phyloP scores from a whole-genome alignment of 768 basidiomycete species.

The Russula sp. region DNA sequence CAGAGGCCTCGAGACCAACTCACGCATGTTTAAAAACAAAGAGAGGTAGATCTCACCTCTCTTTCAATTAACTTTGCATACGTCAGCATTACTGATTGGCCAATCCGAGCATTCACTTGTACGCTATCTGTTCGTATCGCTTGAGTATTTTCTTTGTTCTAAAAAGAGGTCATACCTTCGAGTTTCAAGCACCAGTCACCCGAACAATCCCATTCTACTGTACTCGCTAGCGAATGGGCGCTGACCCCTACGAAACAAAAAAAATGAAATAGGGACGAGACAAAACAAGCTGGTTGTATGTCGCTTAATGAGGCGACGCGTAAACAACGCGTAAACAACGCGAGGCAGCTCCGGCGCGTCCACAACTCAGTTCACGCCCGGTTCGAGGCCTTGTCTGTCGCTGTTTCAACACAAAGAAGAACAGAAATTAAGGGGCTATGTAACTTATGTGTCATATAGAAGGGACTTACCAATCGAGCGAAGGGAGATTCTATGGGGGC shows the following conservation, averaged over 20 bases:
- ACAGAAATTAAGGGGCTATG: too few relatives aligned
- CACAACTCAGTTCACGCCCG: not conserved
- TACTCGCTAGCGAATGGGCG: not conserved
- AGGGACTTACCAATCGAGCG: not conserved
- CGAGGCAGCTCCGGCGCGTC: not conserved
- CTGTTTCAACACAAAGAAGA: not conserved
- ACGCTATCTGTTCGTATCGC: not conserved
- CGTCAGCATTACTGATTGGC: not conserved
- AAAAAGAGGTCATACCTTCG: not conserved
- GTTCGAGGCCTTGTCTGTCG: too few relatives aligned
- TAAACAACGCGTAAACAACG: constrained; percentile 22
- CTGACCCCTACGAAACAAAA: not conserved
- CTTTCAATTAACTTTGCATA: not conserved
- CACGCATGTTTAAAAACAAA: not conserved
- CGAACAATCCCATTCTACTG: not conserved
- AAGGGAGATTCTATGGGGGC: not conserved
- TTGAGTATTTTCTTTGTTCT: not conserved
- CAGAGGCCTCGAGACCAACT: not conserved
- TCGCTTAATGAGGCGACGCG: not conserved
- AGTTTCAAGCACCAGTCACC: not conserved
- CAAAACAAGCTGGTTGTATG: not conserved
- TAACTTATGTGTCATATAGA: not conserved
- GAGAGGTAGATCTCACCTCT: not conserved
- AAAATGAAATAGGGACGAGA: not conserved
- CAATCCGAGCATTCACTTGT: not conserved